These are phyloP conservation scores for Colletotrichum caudatum DNA, from an alignment of 2,329 filamentous ascomycete genomes.

Conservation along the genomic window DNA sequence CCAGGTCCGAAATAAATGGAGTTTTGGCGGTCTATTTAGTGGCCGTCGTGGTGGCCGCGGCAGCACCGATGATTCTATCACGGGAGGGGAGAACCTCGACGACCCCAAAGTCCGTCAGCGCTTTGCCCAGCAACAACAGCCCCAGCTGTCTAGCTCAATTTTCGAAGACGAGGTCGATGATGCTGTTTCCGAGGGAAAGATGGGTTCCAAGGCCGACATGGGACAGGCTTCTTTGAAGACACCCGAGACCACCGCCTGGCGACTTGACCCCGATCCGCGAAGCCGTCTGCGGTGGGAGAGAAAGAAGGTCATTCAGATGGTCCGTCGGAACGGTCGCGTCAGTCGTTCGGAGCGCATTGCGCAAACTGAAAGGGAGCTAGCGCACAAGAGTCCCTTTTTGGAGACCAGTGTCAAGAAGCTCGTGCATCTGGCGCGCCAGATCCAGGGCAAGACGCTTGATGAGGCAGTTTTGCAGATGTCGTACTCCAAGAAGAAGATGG, in stretches of 20 bases:
- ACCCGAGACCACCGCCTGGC: conserved; percentile 67
- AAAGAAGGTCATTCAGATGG: conserved; percentile 83
- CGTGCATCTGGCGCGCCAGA: conserved; percentile 85
- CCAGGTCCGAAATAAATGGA: conserved; percentile 59
- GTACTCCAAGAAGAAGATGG: conserved; percentile 94
- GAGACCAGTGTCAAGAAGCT: conserved; percentile 95
- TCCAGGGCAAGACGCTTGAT: conserved; percentile 91
- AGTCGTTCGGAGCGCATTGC: conserved; percentile 75
- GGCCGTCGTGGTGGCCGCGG: conserved; percentile 26
- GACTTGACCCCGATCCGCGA: conserved; percentile 80
- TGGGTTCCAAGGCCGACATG: conserved; percentile 44
- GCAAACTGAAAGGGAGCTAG: conserved; percentile 68
- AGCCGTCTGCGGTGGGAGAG: conserved; percentile 81
- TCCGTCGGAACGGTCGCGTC: conserved; percentile 76
- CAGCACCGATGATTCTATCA: conserved; percentile 40
- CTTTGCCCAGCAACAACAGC: conserved; percentile 52
- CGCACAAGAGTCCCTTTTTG: conserved; percentile 75
- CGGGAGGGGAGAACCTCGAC: conserved; percentile 54
- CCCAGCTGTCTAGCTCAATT: conserved; percentile 67
- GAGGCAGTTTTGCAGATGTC: conserved; percentile 96
- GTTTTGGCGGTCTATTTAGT: conserved; percentile 54
- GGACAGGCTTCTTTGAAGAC: conserved; percentile 54
- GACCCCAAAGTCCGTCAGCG: conserved; percentile 57
- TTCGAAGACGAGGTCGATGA: conserved; percentile 69
- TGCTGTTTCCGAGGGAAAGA: conserved; percentile 51